Evolutionary conservation across 106 monocot genomes (phyloP).

Genomic region (Dendrobium catenatum): DNA sequence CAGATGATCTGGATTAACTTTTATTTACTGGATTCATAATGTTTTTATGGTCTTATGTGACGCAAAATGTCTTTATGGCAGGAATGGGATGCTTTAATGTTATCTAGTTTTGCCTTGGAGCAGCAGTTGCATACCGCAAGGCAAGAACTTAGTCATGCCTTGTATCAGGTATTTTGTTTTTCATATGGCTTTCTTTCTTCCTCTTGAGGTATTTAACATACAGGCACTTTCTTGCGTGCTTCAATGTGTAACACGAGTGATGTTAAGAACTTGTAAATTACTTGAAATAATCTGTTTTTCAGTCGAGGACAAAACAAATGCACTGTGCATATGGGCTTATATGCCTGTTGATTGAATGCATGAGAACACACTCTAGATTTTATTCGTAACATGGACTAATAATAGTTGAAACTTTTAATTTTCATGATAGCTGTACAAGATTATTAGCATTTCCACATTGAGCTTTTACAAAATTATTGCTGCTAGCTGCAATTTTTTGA

Average conservation of each 20-base stretch:
- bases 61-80: neutral
- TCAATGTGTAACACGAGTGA: neutral
- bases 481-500: neutral
- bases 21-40: neutral
- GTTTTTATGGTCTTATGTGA: too few relatives aligned
- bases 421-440: neutral
- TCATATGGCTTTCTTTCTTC: neutral
- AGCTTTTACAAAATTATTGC: neutral
- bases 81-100: constrained; percentile 99
- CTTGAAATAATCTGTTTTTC: neutral
- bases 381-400: neutral
- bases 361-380: neutral
- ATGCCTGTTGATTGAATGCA: neutral
- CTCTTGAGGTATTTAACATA: neutral
- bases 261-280: neutral
- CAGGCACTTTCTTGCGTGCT: neutral
- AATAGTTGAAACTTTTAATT: neutral
- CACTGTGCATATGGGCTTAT: neutral
- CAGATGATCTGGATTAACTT: neutral
- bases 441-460: neutral
- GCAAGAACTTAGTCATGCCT: constrained; percentile 92
- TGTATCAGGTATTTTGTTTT: constrained; percentile 63
- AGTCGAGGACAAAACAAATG: neutral
- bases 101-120: constrained; percentile 89
- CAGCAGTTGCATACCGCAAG: constrained; percentile 93